These are phyloP conservation scores for Syncephalis plumigaleata DNA, from an alignment of 371 early-diverging fungal species.

Conservation along the genomic window DNA sequence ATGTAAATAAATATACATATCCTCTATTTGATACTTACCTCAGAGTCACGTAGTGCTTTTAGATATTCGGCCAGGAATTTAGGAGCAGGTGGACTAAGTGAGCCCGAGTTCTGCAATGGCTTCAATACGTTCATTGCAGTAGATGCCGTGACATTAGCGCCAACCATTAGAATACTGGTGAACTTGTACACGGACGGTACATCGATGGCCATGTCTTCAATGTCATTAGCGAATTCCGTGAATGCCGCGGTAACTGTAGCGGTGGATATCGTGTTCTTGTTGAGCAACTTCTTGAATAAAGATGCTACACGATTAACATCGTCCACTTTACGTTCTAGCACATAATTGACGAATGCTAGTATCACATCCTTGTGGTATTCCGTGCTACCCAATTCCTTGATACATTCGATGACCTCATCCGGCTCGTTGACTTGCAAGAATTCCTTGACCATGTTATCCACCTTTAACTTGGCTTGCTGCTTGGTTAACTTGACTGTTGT, in stretches of 20 bases:
- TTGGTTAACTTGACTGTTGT: conserved; percentile 27
- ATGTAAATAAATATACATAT: too few relatives aligned
- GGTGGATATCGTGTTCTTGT: conserved; percentile 18
- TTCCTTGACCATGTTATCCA: conserved; percentile 47
- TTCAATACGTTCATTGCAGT: conserved; percentile 1
- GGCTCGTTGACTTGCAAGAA: conserved; percentile 19
- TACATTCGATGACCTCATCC: conserved; percentile 32
- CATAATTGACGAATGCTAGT: conserved; percentile 21
- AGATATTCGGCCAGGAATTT: conserved; percentile 5
- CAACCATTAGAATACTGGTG: conserved; percentile 41
- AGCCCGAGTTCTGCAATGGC: neutral
- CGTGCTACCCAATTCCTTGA: conserved; percentile 42
- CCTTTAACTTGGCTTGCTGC: conserved; percentile 35
- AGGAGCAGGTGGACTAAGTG: neutral
- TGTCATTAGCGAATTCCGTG: conserved; percentile 30
- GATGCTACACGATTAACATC: conserved; percentile 32
- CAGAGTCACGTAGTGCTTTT: neutral
- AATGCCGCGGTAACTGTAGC: conserved; percentile 28
- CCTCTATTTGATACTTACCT: too few relatives aligned
- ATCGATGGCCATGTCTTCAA: conserved; percentile 67
- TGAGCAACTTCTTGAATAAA: conserved; percentile 24
- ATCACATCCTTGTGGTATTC: conserved; percentile 29
- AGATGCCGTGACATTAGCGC: conserved; percentile 22
- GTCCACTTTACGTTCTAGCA: conserved; percentile 33
- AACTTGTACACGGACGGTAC: conserved; percentile 54